Percentiles rank a stretch among this genome's conserved stretches.
Conservation (phyloP, 768 basidiomycete genomes). For the Fistulinella prunicolor region DNA sequence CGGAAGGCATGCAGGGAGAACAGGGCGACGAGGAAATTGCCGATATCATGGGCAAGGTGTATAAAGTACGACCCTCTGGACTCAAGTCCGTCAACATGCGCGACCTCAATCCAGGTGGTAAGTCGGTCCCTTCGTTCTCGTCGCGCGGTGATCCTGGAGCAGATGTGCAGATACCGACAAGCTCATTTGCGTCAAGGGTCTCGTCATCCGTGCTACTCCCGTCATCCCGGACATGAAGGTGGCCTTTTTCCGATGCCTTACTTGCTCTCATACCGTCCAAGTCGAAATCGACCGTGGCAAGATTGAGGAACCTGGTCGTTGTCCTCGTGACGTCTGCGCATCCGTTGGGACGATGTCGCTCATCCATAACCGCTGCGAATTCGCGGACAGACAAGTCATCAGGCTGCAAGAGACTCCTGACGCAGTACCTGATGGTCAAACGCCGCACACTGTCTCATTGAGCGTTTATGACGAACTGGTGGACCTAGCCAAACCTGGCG, state of each 20-base stretch:
- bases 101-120: conserved; percentile 89
- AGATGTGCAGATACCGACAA: conserved; percentile 86
- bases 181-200: conserved; percentile 91
- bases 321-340: conserved; percentile 91
- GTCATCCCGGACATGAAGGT: conserved; percentile 99
- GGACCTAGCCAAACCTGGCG: conserved; percentile 94
- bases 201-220: conserved; percentile 95
- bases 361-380: conserved; percentile 96
- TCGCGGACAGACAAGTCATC: conserved; percentile 93
- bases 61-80: conserved; percentile 92
- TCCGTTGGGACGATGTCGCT: conserved; percentile 89
- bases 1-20: conserved; percentile 72
- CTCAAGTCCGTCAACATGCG: conserved; percentile 88
- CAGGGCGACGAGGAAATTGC: conserved; percentile 83
- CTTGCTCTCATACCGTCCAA: conserved; percentile 95
- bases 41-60: conserved; percentile 83
- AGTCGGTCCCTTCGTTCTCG: conserved; percentile 11
- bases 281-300: conserved; percentile 98
- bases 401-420: conserved; percentile 97
- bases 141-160: neutral
- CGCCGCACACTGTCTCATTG: conserved; percentile 94
- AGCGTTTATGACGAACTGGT: conserved; percentile 99
- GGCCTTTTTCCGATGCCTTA: conserved; percentile 96
- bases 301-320: conserved; percentile 88
- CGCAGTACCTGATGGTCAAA: conserved; percentile 96